Evolutionary conservation across 2,329 filamentous ascomycete species (phyloP).

Genomic region (Colletotrichum orchidophilum): DNA sequence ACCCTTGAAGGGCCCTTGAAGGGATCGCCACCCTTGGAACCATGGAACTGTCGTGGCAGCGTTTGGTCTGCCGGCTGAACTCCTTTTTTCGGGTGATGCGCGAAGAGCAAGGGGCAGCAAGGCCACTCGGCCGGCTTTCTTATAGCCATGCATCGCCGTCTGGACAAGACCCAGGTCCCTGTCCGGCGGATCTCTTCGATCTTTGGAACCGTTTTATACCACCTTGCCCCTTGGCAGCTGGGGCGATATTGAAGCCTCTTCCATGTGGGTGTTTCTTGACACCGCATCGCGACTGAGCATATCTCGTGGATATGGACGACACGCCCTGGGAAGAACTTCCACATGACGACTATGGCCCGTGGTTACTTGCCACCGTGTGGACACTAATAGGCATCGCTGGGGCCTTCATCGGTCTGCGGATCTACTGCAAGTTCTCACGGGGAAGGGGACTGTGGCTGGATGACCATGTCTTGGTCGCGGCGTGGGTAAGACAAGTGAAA

Average conservation of each 20-base stretch:
- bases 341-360: constrained; percentile 30
- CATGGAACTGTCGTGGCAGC: neutral
- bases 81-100: neutral
- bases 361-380: constrained; percentile 26
- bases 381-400: constrained; percentile 15
- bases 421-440: constrained; percentile 36
- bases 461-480: constrained; percentile 34
- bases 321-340: constrained; percentile 26
- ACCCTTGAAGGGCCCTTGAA: neutral
- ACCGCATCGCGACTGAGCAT: neutral
- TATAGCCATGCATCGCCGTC: constrained; percentile 23
- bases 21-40: constrained; percentile 12
- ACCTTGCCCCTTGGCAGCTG: neutral
- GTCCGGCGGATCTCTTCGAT: constrained; percentile 11
- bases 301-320: constrained; percentile 5
- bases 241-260: neutral
- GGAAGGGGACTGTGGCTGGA: constrained; percentile 34
- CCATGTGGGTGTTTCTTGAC: neutral
- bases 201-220: constrained; percentile 11
- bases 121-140: neutral
- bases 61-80: constrained; percentile 15
- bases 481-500: constrained; percentile 31
- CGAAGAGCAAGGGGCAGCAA: neutral
- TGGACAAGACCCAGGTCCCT: neutral
- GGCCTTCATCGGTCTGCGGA: constrained; percentile 33